phyloP scores from a whole-genome alignment of 768 basidiomycete species.

The Boletus subparvulus region DNA sequence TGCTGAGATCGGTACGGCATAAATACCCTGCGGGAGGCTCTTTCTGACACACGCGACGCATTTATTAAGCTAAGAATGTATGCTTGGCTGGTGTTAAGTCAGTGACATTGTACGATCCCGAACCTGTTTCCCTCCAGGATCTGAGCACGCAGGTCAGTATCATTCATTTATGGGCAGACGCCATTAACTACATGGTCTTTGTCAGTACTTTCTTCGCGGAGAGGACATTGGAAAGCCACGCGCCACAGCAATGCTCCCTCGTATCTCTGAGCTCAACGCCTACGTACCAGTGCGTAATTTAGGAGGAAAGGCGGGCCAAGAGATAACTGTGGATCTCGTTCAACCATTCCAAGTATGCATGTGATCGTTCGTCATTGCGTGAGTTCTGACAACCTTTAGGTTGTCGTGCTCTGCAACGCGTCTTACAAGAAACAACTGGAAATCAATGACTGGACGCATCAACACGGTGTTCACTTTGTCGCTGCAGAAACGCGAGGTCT shows the following conservation, averaged over 20 bases:
- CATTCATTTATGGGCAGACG: constrained; percentile 1
- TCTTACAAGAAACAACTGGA: constrained; percentile 82
- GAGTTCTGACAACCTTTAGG: constrained; percentile 44
- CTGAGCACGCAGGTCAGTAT: constrained; percentile 81
- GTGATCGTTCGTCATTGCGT: not conserved
- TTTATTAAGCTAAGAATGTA: constrained; percentile 77
- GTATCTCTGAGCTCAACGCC: constrained; percentile 90
- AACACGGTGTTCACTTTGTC: constrained; percentile 87
- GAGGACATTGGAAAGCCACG: constrained; percentile 87
- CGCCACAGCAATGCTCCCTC: constrained; percentile 81
- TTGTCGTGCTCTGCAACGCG: constrained; percentile 83
- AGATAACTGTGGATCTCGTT: constrained; percentile 77
- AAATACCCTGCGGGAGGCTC: constrained; percentile 1
- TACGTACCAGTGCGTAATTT: constrained; percentile 93
- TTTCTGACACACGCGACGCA: constrained; percentile 9
- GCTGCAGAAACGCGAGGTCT: constrained; percentile 89
- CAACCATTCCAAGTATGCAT: constrained; percentile 82
- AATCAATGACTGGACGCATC: constrained; percentile 94
- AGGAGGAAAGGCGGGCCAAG: constrained; percentile 73
- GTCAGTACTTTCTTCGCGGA: constrained; percentile 89
- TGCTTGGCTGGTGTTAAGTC: constrained; percentile 96
- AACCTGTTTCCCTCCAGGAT: constrained; percentile 83
- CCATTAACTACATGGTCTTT: constrained; percentile 8
- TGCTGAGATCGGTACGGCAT: constrained; percentile 81
- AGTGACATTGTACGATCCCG: constrained; percentile 93